Conservation (phyloP, 2,329 filamentous ascomycete species). For the Trichoderma brevicompactum region DNA sequence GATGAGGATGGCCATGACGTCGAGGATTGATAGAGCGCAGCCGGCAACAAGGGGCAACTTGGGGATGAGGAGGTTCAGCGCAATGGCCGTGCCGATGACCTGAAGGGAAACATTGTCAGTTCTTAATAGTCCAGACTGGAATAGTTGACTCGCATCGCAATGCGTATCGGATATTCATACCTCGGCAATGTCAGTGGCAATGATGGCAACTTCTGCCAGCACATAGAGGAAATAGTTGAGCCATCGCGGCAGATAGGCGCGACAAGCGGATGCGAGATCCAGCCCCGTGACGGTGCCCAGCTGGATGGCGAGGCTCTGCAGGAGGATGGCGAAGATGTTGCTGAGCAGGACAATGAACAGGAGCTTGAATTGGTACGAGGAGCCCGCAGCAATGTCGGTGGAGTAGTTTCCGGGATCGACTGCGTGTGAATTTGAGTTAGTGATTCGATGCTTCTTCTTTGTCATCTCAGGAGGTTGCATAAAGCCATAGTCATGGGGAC, state of each 20-base stretch:
- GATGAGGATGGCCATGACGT: slow-evolving; percentile 69
- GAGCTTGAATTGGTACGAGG: slow-evolving; percentile 66
- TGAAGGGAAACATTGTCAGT: slow-evolving; percentile 2
- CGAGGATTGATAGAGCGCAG: slow-evolving; percentile 69
- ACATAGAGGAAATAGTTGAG: slow-evolving; percentile 64
- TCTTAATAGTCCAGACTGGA: background rate
- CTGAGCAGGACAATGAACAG: slow-evolving; percentile 71
- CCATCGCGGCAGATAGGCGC: slow-evolving; percentile 68
- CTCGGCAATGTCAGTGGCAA: slow-evolving; percentile 73
- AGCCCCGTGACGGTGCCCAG: slow-evolving; percentile 70
- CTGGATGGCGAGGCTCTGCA: slow-evolving; percentile 71
- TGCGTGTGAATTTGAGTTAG: slow-evolving; percentile 33
- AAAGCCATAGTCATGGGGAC: too few species aligned
- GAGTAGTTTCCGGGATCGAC: slow-evolving; percentile 70
- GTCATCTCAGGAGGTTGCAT: background rate
- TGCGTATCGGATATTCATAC: slow-evolving; percentile 22
- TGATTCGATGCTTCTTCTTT: background rate
- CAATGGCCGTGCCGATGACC: slow-evolving; percentile 74
- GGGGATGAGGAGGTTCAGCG: slow-evolving; percentile 67
- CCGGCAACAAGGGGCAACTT: slow-evolving; percentile 68
- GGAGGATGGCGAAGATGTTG: slow-evolving; percentile 72
- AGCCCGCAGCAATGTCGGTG: slow-evolving; percentile 70
- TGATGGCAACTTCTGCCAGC: slow-evolving; percentile 68
- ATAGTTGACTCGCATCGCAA: too few species aligned
- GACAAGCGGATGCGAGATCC: slow-evolving; percentile 68